Evolutionary conservation across 225 moss, liverwort and hornwort species (phyloP), one percentile per base, ranked within the genome.

Genomic region (Straminergon stramineum): DNA sequence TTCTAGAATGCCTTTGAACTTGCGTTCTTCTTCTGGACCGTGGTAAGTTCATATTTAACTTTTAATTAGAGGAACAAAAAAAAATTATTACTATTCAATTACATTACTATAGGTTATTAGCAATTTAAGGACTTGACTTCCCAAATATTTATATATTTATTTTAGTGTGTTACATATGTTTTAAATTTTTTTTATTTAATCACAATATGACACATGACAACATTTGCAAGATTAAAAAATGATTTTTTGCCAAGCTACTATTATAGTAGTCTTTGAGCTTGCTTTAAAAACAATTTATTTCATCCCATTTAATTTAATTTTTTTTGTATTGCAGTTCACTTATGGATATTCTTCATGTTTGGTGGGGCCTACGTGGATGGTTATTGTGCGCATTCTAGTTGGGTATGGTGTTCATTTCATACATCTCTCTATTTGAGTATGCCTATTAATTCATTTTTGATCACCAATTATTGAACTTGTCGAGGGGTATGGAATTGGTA

Each of bases 1-100:
- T 93, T 67, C 93, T 94, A 98, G 98, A 98, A 98, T 91, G 95
- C 98, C 9, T 98, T 97, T 88, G 97, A 98, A 87, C 95, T 98
- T 67, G 95, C 97, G 32, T 97, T 95, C 88, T 97, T 98, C 95
- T 95, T 93, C 51, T 98, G 98, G 98, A 91, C 96, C 84, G 27
- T 94, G 93, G 98, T 98, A 89, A 96, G 93, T 92, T 73, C 30
- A 39, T 64, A 28, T 51, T 39, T 65, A 11, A 39, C 30, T 78
- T 88, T 30, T 30, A 11, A 51, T 35, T 23, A 32, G 5, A 57
- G 23, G 10, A 61, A 61, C 39, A 76, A 76, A 56, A 19, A 19
- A 79, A 41, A 37, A 10, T 22, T 31, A 61, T 62, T 75, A 13
- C 1, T 35, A 1, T 48, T 27, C 1, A 11, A n/a, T 57, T 58